Evolutionary conservation across 352 stramenopile species (phyloP).

Genomic region (Pilasporangium apinafurcum): DNA sequence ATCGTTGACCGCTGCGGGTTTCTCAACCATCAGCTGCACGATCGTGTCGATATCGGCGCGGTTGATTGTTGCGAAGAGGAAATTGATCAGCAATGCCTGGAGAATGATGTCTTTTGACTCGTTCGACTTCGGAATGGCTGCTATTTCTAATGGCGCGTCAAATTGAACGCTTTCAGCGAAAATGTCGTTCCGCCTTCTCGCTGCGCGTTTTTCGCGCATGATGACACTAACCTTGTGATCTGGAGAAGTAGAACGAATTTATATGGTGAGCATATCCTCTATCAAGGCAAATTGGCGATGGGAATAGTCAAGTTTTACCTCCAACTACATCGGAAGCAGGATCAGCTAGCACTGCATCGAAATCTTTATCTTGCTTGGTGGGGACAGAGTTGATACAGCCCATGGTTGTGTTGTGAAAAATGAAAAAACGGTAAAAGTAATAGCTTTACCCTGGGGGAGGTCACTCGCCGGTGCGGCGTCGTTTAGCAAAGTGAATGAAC

Average conservation of each 20-base stretch:
- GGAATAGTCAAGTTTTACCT: background rate
- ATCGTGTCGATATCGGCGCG: conserved; percentile 42
- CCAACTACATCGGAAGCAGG: background rate
- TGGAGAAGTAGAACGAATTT: conserved; percentile 1
- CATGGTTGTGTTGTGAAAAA: too few species aligned
- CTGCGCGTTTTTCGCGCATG: conserved; percentile 63
- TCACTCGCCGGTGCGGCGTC: too few species aligned
- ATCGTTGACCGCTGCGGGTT: conserved; percentile 21
- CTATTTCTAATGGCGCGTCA: conserved; percentile 33
- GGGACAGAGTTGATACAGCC: conserved; percentile 61
- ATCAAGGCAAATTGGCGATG: background rate
- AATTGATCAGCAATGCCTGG: conserved; percentile 56
- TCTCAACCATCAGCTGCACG: conserved; percentile 46
- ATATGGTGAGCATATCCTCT: conserved; percentile 1
- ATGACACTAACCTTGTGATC: conserved; percentile 51
- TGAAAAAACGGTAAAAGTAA: too few species aligned
- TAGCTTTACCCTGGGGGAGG: too few species aligned
- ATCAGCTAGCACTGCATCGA: conserved; percentile 31
- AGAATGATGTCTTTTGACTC: conserved; percentile 43
- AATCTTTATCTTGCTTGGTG: conserved; percentile 29
- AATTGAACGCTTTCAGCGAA: conserved; percentile 70
- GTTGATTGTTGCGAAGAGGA: conserved; percentile 61
- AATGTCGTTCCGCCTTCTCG: conserved; percentile 51
- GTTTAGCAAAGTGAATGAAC: too few species aligned
- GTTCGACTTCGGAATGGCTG: conserved; percentile 27